A percentile compares a stretch with the other conserved stretches of the same genome.
phyloP scores from a whole-genome alignment of 1,284 basidiomycete genomes.

The Volvariella surrecta region DNA sequence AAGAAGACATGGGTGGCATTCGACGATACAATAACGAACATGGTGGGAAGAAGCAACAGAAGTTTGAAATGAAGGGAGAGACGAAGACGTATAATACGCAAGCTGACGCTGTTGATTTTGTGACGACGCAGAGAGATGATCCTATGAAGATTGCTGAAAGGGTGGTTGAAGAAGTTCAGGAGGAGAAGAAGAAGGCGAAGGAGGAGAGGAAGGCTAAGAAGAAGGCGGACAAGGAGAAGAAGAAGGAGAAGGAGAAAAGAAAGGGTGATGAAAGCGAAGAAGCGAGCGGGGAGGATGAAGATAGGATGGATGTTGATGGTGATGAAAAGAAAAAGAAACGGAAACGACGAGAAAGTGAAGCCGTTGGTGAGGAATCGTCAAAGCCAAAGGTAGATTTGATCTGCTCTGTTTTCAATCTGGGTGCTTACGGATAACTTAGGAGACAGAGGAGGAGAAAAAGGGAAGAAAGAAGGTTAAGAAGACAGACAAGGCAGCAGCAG shows the following conservation, averaged over 20 bases:
- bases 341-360: conserved; percentile 62
- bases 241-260: conserved; percentile 23
- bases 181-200: conserved; percentile 69
- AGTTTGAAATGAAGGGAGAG: conserved; percentile 73
- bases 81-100: conserved; percentile 77
- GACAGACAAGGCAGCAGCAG: conserved; percentile 58
- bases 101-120: conserved; percentile 70
- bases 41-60: conserved; percentile 53
- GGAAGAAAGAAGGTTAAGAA: conserved; percentile 66
- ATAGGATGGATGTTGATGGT: conserved; percentile 34
- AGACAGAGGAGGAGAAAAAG: conserved; percentile 68
- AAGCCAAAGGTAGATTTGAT: conserved; percentile 14
- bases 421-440: conserved; percentile 25
- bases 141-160: conserved; percentile 58
- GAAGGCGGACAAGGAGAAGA: conserved; percentile 53
- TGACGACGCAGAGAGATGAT: conserved; percentile 73
- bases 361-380: conserved; percentile 26
- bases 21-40: conserved; percentile 45
- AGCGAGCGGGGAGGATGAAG: conserved; percentile 29
- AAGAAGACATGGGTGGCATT: conserved; percentile 61
- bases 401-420: conserved; percentile 4
- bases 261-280: no score
- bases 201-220: conserved; percentile 70
- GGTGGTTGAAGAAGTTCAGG: conserved; percentile 68
- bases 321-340: conserved; percentile 49